Evolutionary conservation across 805 yeast species (phyloP), one percentile per base, ranked within the genome.

Genomic region (Dipodascus albidus): DNA sequence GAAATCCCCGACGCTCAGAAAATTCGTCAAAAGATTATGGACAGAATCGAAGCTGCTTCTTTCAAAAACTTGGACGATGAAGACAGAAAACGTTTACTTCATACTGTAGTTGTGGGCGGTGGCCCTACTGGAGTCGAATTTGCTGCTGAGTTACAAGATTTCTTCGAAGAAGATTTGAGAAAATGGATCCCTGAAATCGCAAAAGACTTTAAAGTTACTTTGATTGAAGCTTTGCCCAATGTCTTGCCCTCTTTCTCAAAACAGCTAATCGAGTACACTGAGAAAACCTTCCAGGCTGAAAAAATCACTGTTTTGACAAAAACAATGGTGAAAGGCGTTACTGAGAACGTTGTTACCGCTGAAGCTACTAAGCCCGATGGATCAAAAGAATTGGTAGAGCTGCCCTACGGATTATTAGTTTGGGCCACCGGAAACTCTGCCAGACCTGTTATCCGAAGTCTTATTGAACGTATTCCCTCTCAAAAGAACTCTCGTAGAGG

Each of bases 371-470:
- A 19, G 20, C 44, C 44, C n/a, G 56, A 62, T 27, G 70, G 68
- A 44, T 59, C 63, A 47, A 60, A 60, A 21, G 68, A 61, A 38
- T 52, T 65, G 38, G 78, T 75, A 63, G 75, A 76, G 55, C 65
- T 83, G 51, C 83, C 87, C 49, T 82, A 75, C 56, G 89, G 89
- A 11, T 64, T 83, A 38, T 81, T 87, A 63, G 64, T 83, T 49
- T 83, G 89, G 89, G 82, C 87, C 1, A 83, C 89, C 0, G 89
- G 89, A 56, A 85, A 83, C 42, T 79, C 85, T 3, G 82, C 79
- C 59, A 76, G 80, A 56, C 84, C 83, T 15, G 64, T 83, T 50
- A 82, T 86, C 4, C 74, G 75, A 62, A 74, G 74, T 41, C 72
- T 83, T 48, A 77, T 83, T 50, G 88, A 83, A 63, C 83, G 88